Evolutionary conservation across 257 asterid genomes (phyloP).

Genomic region (Gynochthodes officinalis): DNA sequence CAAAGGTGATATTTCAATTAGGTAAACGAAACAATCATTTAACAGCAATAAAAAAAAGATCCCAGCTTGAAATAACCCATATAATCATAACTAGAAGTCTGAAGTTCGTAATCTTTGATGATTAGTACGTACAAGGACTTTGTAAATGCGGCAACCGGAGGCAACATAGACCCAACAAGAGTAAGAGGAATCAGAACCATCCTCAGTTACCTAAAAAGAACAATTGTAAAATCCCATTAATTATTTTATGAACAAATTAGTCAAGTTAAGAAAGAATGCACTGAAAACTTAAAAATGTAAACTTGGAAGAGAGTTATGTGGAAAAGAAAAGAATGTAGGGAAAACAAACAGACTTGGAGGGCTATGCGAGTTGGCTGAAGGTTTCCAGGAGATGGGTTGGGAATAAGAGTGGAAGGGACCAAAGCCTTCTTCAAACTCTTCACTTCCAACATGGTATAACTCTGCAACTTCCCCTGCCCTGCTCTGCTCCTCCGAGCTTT

Average conservation of each 20-base stretch:
- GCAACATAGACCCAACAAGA: conserved; percentile 87
- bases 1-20: not conserved
- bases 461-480: not conserved
- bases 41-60: not conserved
- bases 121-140: conserved; percentile 44
- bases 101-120: not conserved
- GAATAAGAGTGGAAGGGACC: conserved; percentile 59
- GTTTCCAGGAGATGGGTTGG: conserved; percentile 74
- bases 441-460: conserved; percentile 53
- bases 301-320: not conserved
- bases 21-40: not conserved
- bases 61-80: not conserved
- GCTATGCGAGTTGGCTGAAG: conserved; percentile 90
- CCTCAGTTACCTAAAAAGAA: conserved; percentile 49
- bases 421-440: conserved; percentile 70
- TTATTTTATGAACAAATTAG: not conserved
- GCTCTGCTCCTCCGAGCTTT: not conserved
- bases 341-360: conserved; percentile 41
- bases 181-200: conserved; percentile 24
- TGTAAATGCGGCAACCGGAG: conserved; percentile 64
- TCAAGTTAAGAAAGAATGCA: not conserved
- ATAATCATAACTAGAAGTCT: not conserved
- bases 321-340: not conserved
- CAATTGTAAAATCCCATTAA: not conserved
- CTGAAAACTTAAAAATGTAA: not conserved